Percentiles rank a stretch among this genome's conserved stretches.
These are phyloP conservation scores for Ophiocytium majus DNA, from an alignment of 352 stramenopile species.

Conservation along the genomic window DNA sequence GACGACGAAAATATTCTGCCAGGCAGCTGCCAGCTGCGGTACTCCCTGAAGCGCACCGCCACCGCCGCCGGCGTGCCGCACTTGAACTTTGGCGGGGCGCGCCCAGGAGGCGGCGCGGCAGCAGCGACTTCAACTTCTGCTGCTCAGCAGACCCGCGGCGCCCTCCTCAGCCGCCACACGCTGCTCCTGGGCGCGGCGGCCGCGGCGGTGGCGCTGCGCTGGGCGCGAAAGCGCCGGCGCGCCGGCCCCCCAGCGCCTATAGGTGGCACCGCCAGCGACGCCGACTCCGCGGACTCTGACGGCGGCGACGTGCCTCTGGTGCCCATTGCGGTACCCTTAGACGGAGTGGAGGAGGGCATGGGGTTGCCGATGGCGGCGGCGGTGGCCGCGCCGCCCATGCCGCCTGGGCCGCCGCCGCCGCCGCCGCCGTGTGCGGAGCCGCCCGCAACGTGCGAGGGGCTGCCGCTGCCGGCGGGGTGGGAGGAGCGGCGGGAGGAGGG, in stretches of 20 bases:
- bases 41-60: not conserved
- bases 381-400: not conserved
- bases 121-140: not conserved
- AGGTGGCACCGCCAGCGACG: too few species aligned
- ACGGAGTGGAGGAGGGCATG: not conserved
- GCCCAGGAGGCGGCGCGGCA: not conserved
- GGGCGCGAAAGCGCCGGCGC: not conserved
- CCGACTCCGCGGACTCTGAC: not conserved
- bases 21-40: not conserved
- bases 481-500: not conserved
- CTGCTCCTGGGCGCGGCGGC: not conserved
- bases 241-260: not conserved
- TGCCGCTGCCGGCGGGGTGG: not conserved
- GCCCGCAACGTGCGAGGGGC: not conserved
- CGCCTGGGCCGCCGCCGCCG: too few species aligned
- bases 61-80: not conserved
- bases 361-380: not conserved
- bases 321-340: not conserved
- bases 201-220: not conserved
- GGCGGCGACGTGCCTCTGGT: not conserved
- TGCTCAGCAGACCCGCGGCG: not conserved
- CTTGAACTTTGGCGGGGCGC: not conserved
- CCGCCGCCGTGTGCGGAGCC: not conserved
- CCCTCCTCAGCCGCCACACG: not conserved
- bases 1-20: not conserved